These are phyloP conservation scores for Apiospora koreana DNA, from an alignment of 2,329 filamentous ascomycete genomes.

Conservation along the genomic window DNA sequence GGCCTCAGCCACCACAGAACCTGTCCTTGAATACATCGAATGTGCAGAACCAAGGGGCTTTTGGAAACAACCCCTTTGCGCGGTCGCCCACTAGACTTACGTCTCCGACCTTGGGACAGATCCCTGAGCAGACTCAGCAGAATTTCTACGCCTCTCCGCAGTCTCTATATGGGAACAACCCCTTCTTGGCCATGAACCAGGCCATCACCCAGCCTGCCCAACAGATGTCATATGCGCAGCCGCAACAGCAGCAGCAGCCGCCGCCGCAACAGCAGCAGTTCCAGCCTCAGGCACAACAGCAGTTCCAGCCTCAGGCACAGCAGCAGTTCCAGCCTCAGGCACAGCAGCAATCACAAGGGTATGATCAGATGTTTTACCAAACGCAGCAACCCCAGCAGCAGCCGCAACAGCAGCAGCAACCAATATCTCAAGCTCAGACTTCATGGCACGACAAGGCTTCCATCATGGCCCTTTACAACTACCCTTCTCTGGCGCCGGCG, in stretches of 20 bases:
- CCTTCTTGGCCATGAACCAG: slow-evolving; percentile 35
- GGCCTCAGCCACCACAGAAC: slow-evolving; percentile 32
- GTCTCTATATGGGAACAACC: slow-evolving; percentile 32
- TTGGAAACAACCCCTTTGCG: slow-evolving; percentile 32
- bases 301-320: no score
- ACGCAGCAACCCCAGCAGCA: slow-evolving; percentile 29
- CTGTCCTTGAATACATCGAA: slow-evolving; percentile 29
- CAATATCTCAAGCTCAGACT: slow-evolving; percentile 14
- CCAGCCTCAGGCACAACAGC: no score
- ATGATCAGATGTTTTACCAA: slow-evolving; percentile 17
- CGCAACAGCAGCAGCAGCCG: slow-evolving; percentile 22
- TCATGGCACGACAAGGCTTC: slow-evolving; percentile 61
- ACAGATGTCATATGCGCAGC: slow-evolving; percentile 28
- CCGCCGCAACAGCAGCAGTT: slow-evolving; percentile 25
- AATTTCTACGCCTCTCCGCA: slow-evolving; percentile 34
- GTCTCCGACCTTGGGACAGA: slow-evolving; percentile 35
- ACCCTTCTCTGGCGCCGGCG: slow-evolving; percentile 51
- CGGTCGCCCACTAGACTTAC: slow-evolving; percentile 32
- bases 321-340: slow-evolving; percentile 25
- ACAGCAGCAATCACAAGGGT: slow-evolving; percentile 23
- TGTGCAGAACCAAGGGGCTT: slow-evolving; percentile 28
- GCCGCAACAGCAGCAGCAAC: slow-evolving; percentile 18
- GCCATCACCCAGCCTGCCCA: slow-evolving; percentile 31
- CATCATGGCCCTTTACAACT: slow-evolving; percentile 75
- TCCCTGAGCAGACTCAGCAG: slow-evolving; percentile 37